phyloP scores from a whole-genome alignment of 108 stramenopile species.

The Epithemia pelagica region DNA sequence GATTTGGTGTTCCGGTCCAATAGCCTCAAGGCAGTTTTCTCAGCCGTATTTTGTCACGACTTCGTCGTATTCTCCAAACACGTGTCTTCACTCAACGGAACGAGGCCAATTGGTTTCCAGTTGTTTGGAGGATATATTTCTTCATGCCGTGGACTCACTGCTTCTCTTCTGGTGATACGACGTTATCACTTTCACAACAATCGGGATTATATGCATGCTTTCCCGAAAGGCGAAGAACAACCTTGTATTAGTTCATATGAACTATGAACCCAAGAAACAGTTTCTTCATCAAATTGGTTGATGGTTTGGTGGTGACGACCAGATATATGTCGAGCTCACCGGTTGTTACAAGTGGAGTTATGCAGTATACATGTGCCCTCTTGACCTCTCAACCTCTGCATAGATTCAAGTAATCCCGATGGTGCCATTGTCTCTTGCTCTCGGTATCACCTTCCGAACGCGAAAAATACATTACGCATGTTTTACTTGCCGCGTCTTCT shows the following conservation, averaged over 20 bases:
- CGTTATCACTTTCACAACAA: not conserved
- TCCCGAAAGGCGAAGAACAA: not conserved
- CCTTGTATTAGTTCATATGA: not conserved
- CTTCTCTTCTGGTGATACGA: not conserved
- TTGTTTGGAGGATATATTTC: no score
- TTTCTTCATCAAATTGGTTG: not conserved
- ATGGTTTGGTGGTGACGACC: no score
- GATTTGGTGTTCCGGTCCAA: not conserved
- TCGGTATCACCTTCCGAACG: no score
- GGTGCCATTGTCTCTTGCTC: no score
- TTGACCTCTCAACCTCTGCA: no score
- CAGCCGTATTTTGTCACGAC: not conserved
- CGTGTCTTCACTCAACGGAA: not conserved
- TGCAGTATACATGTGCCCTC: no score
- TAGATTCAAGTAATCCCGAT: no score
- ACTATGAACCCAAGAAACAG: not conserved
- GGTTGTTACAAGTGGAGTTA: no score
- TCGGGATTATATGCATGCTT: not conserved
- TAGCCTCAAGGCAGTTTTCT: not conserved
- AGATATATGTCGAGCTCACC: no score
- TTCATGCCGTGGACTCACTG: not conserved
- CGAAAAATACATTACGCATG: no score
- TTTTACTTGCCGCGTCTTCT: no score
- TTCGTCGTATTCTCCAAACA: not conserved
- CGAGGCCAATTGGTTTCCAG: not conserved